Evolutionary conservation across 768 basidiomycete genomes (phyloP), one percentile per base, ranked within the genome.

Genomic region (Nidularia pulvinata): DNA sequence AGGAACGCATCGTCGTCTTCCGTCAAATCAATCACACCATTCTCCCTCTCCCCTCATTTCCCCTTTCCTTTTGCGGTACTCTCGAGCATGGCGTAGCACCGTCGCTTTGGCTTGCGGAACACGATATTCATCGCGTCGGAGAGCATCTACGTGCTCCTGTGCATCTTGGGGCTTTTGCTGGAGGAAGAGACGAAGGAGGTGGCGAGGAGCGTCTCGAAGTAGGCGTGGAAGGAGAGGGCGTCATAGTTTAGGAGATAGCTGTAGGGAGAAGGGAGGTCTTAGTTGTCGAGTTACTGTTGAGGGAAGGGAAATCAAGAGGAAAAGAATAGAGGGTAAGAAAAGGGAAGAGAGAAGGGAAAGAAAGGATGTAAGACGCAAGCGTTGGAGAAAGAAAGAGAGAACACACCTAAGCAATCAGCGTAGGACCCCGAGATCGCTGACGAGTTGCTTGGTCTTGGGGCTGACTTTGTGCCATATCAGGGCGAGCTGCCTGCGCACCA

Each of bases 391-490:
- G 19, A 19, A 19, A 19, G 16, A 35, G 4, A 25, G 33, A 13
- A 69, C 89, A 56, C 61, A 94, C 91, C 78, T 78, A 43, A 98
- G 83, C 4, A 98, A 80, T 45, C 88, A 85, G 1, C 97, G 81
- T 1, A 99, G 78, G 1, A 87, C 89, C 0, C 89, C 86, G 14
- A 99, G 82, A 65, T 98, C 96, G 49, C 78, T 83, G 7, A 98
- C 93, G 9, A 98, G 83, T 55, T 95, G 92, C 60, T 92, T 94
- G 4, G 95, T 98, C 55, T 84, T 88, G 1, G 92, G 86, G 0
- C 94, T 94, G 30, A 96, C 95, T 70, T 94, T 93, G 69, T 98
- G 95, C 96, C 97, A 98, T 6, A 97, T 89, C 0, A 94, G 81
- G 67, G 97, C 93, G 6, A 98, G 82, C 62, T 95, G 93, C 33